Conservation (phyloP, 768 basidiomycete genomes). For the Cyclocybe aegerita region DNA sequence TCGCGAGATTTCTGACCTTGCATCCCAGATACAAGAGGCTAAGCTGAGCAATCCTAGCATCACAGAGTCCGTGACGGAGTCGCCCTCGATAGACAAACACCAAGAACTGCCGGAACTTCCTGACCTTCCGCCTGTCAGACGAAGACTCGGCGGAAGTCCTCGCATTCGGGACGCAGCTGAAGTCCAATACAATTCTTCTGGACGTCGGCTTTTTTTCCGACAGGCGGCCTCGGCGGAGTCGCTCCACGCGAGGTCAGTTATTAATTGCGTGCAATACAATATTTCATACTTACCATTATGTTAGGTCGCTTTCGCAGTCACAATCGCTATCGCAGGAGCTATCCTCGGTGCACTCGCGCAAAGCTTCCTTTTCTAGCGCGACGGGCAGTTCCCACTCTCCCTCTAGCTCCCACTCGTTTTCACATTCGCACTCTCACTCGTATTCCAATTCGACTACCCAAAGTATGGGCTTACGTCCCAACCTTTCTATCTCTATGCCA, state of each 20-base stretch:
- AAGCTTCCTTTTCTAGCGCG: slow-evolving; percentile 74
- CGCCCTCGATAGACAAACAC: slow-evolving; percentile 42
- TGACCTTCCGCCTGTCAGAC: slow-evolving; percentile 35
- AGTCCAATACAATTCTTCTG: slow-evolving; percentile 45
- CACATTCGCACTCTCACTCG: slow-evolving; percentile 53
- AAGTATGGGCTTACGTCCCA: slow-evolving; percentile 43
- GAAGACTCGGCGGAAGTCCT: slow-evolving; percentile 48
- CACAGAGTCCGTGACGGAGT: slow-evolving; percentile 33
- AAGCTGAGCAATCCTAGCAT: slow-evolving; percentile 58
- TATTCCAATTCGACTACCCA: slow-evolving; percentile 45
- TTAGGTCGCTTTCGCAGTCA: slow-evolving; percentile 89
- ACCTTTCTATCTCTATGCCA: slow-evolving; percentile 58
- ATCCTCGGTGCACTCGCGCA: slow-evolving; percentile 84
- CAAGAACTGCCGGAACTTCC: slow-evolving; percentile 26
- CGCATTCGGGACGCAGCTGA: slow-evolving; percentile 52
- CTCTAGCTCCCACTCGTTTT: slow-evolving; percentile 52
- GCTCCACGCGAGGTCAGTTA: slow-evolving; percentile 75
- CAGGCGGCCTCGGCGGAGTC: slow-evolving; percentile 87
- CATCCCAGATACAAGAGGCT: slow-evolving; percentile 85
- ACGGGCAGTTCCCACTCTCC: slow-evolving; percentile 63
- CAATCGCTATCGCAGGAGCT: slow-evolving; percentile 97
- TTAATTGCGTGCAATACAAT: slow-evolving; percentile 9
- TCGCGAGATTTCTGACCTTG: slow-evolving; percentile 89
- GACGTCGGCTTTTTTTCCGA: slow-evolving; percentile 80
- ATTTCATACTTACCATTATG: slow-evolving; percentile 14